Evolutionary conservation across 192 early-diverging fungal species (phyloP).

Genomic region (Glomus cerebriforme): DNA sequence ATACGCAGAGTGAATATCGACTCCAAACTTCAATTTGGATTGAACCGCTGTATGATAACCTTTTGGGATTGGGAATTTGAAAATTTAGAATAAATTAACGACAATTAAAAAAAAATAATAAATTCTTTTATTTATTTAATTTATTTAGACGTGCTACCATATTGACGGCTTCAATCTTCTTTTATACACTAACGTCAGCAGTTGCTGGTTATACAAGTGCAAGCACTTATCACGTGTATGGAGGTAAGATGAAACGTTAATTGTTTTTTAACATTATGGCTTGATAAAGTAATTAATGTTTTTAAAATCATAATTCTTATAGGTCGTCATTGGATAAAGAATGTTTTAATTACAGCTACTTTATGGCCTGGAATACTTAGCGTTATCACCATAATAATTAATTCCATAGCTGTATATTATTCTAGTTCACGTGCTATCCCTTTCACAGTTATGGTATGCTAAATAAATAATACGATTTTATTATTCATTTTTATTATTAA

Average conservation of each 20-base stretch:
- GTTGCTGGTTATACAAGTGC: slow-evolving; percentile 69
- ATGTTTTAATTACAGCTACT: slow-evolving; percentile 64
- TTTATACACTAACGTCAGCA: slow-evolving; percentile 73
- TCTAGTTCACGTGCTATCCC: slow-evolving; percentile 77
- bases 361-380: slow-evolving; percentile 69
- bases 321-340: slow-evolving; percentile 68
- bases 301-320: slow-evolving; percentile 1
- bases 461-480: not conserved
- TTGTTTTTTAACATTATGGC: not conserved
- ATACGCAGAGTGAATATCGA: slow-evolving; percentile 48
- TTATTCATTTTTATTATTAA: not conserved
- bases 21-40: slow-evolving; percentile 13
- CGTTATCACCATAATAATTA: slow-evolving; percentile 59
- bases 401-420: slow-evolving; percentile 73
- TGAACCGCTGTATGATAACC: not conserved
- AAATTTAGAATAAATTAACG: not conserved
- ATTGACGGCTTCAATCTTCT: slow-evolving; percentile 74
- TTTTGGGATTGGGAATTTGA: not conserved
- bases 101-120: not conserved
- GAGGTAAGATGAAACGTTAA: slow-evolving; percentile 41
- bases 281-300: not conserved
- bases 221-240: slow-evolving; percentile 67
- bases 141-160: slow-evolving; percentile 60
- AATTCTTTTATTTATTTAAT: not conserved
- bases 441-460: slow-evolving; percentile 65